Percentiles rank a stretch among this genome's conserved stretches.
phyloP scores from a whole-genome alignment of 306 rosid genomes.

The Prunus persica region DNA sequence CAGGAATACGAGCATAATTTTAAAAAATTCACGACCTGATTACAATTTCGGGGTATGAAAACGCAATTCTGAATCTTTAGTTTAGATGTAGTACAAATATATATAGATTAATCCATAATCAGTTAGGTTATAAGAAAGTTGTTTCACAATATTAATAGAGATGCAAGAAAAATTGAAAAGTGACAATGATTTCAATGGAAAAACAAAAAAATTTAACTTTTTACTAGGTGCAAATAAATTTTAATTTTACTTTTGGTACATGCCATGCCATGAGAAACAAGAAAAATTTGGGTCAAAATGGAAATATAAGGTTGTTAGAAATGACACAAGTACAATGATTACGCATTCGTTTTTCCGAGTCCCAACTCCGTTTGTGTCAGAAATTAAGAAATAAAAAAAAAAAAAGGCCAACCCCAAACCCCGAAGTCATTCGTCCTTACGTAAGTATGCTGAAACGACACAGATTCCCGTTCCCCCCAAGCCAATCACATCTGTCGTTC shows the following conservation, averaged over 20 bases:
- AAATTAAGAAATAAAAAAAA: not conserved
- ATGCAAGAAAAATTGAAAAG: too few species aligned
- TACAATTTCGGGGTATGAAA: too few species aligned
- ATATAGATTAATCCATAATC: too few species aligned
- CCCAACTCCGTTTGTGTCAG: not conserved
- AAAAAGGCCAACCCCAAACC: not conserved
- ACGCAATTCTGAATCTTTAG: too few species aligned
- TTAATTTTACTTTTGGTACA: not conserved
- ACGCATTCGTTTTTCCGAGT: not conserved
- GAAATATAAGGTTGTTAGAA: not conserved
- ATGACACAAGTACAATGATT: conserved; percentile 1
- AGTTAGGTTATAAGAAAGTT: too few species aligned
- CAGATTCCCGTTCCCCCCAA: not conserved
- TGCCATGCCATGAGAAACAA: not conserved
- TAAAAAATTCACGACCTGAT: too few species aligned
- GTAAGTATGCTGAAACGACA: not conserved
- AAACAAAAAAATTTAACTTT: too few species aligned
- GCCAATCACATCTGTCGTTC: not conserved
- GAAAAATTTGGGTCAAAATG: not conserved
- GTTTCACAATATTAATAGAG: too few species aligned
- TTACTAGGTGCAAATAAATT: not conserved
- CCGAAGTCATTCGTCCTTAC: not conserved
- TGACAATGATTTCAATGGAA: too few species aligned
- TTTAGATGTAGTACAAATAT: too few species aligned
- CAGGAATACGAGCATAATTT: too few species aligned